Conservation (phyloP, 2,329 filamentous ascomycete genomes). For the Sporothrix inflata region DNA sequence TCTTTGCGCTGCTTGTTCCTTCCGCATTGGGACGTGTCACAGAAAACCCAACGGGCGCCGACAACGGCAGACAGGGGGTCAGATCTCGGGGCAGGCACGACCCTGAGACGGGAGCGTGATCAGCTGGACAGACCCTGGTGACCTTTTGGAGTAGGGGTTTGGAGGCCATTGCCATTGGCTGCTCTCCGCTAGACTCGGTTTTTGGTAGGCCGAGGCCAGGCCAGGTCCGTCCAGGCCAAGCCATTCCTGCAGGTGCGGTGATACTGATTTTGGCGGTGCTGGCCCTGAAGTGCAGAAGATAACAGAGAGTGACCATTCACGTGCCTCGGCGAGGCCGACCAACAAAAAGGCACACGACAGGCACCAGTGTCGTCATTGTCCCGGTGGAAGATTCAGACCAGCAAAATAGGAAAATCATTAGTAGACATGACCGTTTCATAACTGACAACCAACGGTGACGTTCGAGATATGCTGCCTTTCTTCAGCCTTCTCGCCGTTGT, state of each 20-base stretch:
- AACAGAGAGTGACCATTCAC: background rate
- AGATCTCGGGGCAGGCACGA: constrained; percentile 19
- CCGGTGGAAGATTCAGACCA: background rate
- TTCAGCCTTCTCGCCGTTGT: background rate
- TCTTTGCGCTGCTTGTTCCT: background rate
- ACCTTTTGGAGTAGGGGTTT: background rate
- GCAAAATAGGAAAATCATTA: background rate
- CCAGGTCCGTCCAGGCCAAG: background rate
- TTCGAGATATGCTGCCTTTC: too few species aligned
- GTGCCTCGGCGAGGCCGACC: constrained; percentile 1
- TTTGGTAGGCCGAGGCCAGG: background rate
- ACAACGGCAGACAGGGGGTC: constrained; percentile 3
- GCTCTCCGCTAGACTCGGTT: background rate
- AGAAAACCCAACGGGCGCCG: background rate
- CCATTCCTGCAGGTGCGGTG: background rate
- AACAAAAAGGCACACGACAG: constrained; percentile 6
- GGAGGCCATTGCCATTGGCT: constrained; percentile 10
- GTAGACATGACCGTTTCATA: background rate
- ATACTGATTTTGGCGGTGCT: background rate
- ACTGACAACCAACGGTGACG: background rate
- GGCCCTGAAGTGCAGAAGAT: background rate
- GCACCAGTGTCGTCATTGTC: background rate
- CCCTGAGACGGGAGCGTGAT: background rate
- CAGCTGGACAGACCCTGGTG: background rate
- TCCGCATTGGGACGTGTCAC: constrained; percentile 18